Conservation (phyloP, 106 monocot species). For the Acorus gramineus region DNA sequence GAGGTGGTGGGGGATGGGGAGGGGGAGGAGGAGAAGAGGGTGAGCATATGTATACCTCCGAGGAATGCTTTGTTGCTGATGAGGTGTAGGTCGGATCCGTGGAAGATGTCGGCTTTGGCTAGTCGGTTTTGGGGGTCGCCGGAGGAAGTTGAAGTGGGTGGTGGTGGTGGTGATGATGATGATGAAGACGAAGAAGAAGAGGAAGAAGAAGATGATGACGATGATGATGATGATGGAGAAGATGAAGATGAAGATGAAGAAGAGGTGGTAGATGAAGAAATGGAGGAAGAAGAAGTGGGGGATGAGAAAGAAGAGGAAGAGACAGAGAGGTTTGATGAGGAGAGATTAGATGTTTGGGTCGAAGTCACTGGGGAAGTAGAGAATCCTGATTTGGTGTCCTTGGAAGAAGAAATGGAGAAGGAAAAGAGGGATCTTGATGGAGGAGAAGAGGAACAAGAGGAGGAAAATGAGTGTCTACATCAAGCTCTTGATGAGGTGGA, state of each 20-base stretch:
- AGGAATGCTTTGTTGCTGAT: conserved; percentile 84
- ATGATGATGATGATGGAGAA: conserved; percentile 4
- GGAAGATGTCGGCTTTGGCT: conserved; percentile 72
- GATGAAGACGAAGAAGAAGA: conserved; percentile 4
- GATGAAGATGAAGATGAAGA: not conserved
- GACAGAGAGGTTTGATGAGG: conserved; percentile 2
- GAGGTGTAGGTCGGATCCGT: conserved; percentile 96
- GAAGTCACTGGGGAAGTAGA: not conserved
- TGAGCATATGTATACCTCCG: conserved; percentile 70
- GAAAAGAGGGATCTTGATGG: not conserved
- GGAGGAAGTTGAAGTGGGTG: conserved; percentile 8
- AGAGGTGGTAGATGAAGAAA: conserved; percentile 8
- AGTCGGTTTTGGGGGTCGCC: conserved; percentile 75
- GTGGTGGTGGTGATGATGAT: not conserved
- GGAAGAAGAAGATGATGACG: not conserved
- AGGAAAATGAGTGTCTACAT: not conserved
- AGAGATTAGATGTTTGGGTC: not conserved
- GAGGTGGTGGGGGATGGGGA: conserved; percentile 13
- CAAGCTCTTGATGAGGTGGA: too few relatives aligned
- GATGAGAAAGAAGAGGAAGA: not conserved
- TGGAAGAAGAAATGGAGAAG: not conserved
- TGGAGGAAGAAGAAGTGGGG: not conserved
- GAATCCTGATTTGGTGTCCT: not conserved
- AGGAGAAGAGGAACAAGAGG: conserved; percentile 1
- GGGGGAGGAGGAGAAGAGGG: conserved; percentile 26